A percentile compares a stretch with the other conserved stretches of the same genome.
phyloP scores from a whole-genome alignment of 768 basidiomycete species.

The Crucibulum laeve region DNA sequence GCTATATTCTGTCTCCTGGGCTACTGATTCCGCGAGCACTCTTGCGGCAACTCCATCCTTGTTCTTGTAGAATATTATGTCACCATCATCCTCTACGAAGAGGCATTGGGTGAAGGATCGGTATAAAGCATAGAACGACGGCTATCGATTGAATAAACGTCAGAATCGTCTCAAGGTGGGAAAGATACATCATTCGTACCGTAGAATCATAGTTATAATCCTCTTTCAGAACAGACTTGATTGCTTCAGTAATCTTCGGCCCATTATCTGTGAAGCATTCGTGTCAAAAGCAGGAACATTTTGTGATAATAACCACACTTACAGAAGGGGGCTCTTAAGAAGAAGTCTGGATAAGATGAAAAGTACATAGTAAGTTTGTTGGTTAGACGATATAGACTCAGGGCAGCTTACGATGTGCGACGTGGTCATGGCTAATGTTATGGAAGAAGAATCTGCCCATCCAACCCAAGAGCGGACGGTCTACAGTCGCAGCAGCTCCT shows the following conservation, averaged over 20 bases:
- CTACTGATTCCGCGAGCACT: too few relatives aligned
- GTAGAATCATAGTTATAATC: conserved; percentile 62
- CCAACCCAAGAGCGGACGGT: conserved; percentile 58
- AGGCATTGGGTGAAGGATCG: conserved; percentile 56
- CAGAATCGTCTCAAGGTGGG: background rate
- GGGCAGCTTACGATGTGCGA: conserved; percentile 9
- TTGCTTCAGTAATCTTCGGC: conserved; percentile 47
- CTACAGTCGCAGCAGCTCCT: conserved; percentile 54
- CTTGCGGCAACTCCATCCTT: conserved; percentile 26
- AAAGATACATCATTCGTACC: conserved; percentile 21
- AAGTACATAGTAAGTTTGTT: conserved; percentile 28
- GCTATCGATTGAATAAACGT: conserved; percentile 31
- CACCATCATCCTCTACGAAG: conserved; percentile 62
- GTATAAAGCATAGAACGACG: conserved; percentile 58
- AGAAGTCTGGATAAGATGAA: conserved; percentile 59
- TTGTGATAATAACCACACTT: conserved; percentile 7
- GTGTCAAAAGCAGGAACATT: background rate
- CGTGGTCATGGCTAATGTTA: conserved; percentile 46
- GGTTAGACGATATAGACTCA: conserved; percentile 11
- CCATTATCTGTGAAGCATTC: conserved; percentile 40
- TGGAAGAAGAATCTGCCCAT: conserved; percentile 60
- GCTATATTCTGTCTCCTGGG: too few relatives aligned
- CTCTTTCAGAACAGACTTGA: conserved; percentile 49
- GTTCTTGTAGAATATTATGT: conserved; percentile 61
- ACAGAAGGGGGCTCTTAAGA: conserved; percentile 49